Conservation (phyloP, 441 rosid species). For the Eugenia klotzschiana region DNA sequence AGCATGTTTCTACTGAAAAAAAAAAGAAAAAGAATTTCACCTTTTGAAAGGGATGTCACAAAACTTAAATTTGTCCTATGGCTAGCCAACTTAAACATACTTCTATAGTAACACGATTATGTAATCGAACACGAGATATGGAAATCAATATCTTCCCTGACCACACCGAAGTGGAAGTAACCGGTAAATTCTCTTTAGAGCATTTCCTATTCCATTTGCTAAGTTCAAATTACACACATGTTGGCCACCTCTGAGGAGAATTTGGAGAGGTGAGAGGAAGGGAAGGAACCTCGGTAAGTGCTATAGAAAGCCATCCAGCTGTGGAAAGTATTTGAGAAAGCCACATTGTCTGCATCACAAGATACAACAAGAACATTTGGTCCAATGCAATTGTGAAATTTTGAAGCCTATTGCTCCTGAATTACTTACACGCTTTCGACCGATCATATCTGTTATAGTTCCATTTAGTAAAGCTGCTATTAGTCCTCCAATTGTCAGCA, state of each 20-base stretch:
- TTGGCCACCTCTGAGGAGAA: background rate
- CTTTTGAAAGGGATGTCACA: background rate
- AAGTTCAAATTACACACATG: background rate
- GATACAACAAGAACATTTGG: background rate
- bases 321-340: background rate
- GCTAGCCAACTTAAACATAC: background rate
- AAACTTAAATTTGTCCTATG: background rate
- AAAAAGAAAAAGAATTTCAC: background rate
- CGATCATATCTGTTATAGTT: background rate
- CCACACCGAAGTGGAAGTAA: background rate
- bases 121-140: background rate
- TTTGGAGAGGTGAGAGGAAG: background rate
- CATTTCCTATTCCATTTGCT: background rate
- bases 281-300: background rate
- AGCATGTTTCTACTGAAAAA: background rate
- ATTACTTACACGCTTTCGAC: slow-evolving; percentile 20
- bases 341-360: slow-evolving; percentile 3
- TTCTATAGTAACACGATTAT: background rate
- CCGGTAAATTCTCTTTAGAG: background rate
- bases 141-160: background rate
- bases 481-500: background rate
- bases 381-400: background rate
- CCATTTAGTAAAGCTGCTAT: background rate
- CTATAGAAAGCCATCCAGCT: slow-evolving; percentile 2
- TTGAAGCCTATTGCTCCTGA: background rate